These are phyloP conservation scores for Alternaria rosae DNA, from an alignment of 2,329 filamentous ascomycete genomes.

Conservation along the genomic window DNA sequence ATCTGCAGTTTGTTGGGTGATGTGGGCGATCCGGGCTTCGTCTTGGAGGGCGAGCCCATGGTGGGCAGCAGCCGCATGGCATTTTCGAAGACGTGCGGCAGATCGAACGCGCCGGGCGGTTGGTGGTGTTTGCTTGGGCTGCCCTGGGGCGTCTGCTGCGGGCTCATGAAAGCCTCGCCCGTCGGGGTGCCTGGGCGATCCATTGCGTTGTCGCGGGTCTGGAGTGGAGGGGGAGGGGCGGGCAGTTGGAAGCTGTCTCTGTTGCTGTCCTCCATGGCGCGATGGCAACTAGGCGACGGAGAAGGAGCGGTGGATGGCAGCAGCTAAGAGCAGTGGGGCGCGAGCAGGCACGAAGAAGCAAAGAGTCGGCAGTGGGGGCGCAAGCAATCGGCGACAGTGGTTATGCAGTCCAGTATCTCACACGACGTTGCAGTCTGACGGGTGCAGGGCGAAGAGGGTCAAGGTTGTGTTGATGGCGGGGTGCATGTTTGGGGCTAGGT, in stretches of 20 bases:
- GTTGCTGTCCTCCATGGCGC: constrained; percentile 36
- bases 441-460: constrained; percentile 6
- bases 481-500: constrained; percentile 35
- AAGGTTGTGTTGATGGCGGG: constrained; percentile 32
- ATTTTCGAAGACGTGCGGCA: constrained; percentile 74
- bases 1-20: constrained; percentile 70
- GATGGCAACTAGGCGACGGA: constrained; percentile 1
- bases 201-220: constrained; percentile 58
- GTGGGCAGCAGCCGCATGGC: constrained; percentile 70
- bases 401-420: not conserved
- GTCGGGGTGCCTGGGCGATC: constrained; percentile 64
- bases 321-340: constrained; percentile 13
- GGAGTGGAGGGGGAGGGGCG: constrained; percentile 60
- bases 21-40: constrained; percentile 63
- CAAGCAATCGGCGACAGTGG: constrained; percentile 4
- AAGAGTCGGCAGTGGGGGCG: not conserved
- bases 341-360: constrained; percentile 9
- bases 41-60: constrained; percentile 69
- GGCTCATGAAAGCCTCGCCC: constrained; percentile 72
- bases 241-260: constrained; percentile 46
- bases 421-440: not conserved
- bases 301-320: constrained; percentile 31
- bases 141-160: constrained; percentile 75
- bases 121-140: constrained; percentile 82
- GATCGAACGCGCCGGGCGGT: constrained; percentile 78